A percentile compares a stretch with the other conserved stretches of the same genome.
Conservation (phyloP, 2,329 filamentous ascomycete genomes). For the Phoma sp. region DNA sequence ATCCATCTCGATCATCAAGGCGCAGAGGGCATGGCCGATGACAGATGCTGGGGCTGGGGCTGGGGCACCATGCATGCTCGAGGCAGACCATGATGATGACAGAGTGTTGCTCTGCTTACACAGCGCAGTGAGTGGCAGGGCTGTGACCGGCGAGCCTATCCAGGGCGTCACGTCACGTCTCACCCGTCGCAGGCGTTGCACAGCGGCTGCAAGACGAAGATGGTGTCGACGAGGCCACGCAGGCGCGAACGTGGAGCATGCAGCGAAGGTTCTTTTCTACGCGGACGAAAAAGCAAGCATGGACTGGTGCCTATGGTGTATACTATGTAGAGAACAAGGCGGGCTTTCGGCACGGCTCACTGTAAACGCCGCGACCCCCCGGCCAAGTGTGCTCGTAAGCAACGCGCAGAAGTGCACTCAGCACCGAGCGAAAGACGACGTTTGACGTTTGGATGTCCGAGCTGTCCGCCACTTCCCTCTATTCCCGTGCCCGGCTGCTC, state of each 20-base stretch:
- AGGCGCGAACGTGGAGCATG: constrained; percentile 9
- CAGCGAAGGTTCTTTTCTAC: background rate
- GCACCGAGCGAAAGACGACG: constrained; percentile 5
- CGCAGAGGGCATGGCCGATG: background rate
- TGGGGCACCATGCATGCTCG: background rate
- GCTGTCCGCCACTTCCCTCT: constrained; percentile 14
- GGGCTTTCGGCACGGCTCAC: constrained; percentile 12
- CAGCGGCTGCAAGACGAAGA: constrained; percentile 5
- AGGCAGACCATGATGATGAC: background rate
- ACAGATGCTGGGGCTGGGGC: constrained; percentile 4
- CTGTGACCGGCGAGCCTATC: constrained; percentile 11
- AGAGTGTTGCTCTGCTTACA: constrained; percentile 1
- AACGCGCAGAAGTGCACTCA: constrained; percentile 8
- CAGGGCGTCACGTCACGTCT: constrained; percentile 8
- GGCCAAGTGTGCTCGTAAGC: constrained; percentile 20
- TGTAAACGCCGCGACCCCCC: constrained; percentile 16
- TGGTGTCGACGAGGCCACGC: constrained; percentile 15
- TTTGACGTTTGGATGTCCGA: constrained; percentile 11
- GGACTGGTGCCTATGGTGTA: too few species aligned
- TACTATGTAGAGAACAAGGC: background rate
- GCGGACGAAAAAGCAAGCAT: constrained; percentile 8
- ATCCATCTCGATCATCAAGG: background rate
- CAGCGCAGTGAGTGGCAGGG: background rate
- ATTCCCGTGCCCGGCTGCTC: constrained; percentile 9
- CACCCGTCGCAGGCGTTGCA: constrained; percentile 9